Percentiles rank a stretch among this genome's conserved stretches.
These are phyloP conservation scores for Chimonanthus salicifolius DNA, from an alignment of 164 flowering plant genomes.

Conservation along the genomic window DNA sequence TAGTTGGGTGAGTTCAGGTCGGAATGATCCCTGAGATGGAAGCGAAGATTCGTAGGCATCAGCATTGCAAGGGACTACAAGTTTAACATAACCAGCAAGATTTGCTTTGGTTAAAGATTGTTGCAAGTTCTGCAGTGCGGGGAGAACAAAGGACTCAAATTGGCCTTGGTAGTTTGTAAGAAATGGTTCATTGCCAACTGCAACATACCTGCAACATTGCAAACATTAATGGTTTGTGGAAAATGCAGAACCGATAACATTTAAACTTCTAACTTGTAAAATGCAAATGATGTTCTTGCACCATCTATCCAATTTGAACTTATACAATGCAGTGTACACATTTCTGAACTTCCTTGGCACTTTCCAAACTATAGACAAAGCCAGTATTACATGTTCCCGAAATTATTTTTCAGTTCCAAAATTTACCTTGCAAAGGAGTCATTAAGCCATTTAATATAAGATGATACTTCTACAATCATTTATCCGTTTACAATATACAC, in stretches of 20 bases:
- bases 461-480: too few species aligned
- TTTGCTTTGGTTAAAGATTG: constrained; percentile 72
- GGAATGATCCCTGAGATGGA: constrained; percentile 87
- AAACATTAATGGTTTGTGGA: not conserved
- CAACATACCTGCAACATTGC: constrained; percentile 66
- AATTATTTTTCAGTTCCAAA: not conserved
- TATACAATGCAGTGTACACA: too few species aligned
- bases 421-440: not conserved
- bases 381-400: not conserved
- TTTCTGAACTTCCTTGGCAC: too few species aligned
- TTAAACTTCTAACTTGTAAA: too few species aligned
- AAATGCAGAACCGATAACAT: not conserved
- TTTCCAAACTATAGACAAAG: not conserved
- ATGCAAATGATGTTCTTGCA: too few species aligned
- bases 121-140: constrained; percentile 76
- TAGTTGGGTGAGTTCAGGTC: constrained; percentile 67
- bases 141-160: constrained; percentile 58
- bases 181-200: constrained; percentile 97
- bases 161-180: constrained; percentile 76
- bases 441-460: too few species aligned
- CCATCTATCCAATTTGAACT: too few species aligned
- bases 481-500: too few species aligned
- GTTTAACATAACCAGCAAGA: constrained; percentile 60
- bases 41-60: constrained; percentile 83
- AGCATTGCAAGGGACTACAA: constrained; percentile 93